phyloP scores from a whole-genome alignment of 768 basidiomycete species.

The Trametes villosa region DNA sequence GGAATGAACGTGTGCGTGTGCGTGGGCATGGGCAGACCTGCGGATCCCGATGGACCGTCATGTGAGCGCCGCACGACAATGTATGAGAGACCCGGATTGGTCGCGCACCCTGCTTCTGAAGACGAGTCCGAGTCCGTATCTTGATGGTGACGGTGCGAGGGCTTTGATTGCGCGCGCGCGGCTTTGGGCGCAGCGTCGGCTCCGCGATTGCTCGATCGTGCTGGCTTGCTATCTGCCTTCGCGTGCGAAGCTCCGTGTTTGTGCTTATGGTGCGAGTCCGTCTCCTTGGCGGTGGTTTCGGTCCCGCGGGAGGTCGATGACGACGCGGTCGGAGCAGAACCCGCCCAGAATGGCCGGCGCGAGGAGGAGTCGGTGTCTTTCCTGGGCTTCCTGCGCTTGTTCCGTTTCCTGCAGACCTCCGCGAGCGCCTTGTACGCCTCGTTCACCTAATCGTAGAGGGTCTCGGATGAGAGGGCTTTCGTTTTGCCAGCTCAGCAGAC shows the following conservation, averaged over 20 bases:
- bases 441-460: constrained; percentile 45
- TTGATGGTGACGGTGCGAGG: constrained; percentile 11
- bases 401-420: constrained; percentile 37
- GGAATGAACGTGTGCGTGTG: constrained; percentile 12
- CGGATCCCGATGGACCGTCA: background rate
- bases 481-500: constrained; percentile 12
- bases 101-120: constrained; percentile 17
- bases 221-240: constrained; percentile 3
- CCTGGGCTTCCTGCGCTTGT: constrained; percentile 12
- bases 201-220: constrained; percentile 7
- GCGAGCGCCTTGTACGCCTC: constrained; percentile 59
- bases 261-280: constrained; percentile 1
- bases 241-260: background rate
- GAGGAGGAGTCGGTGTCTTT: background rate
- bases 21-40: constrained; percentile 13
- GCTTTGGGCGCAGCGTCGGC: constrained; percentile 16
- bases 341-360: constrained; percentile 12
- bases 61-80: background rate
- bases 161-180: constrained; percentile 6
- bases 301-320: constrained; percentile 19
- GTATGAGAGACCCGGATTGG: background rate
- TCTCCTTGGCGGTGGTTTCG: constrained; percentile 15
- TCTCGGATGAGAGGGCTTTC: background rate
- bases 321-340: constrained; percentile 26
- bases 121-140: constrained; percentile 19